A percentile compares a stretch with the other conserved stretches of the same genome.
Conservation (phyloP, 2,329 filamentous ascomycete genomes). For the Talaromyces amestolkiae region DNA sequence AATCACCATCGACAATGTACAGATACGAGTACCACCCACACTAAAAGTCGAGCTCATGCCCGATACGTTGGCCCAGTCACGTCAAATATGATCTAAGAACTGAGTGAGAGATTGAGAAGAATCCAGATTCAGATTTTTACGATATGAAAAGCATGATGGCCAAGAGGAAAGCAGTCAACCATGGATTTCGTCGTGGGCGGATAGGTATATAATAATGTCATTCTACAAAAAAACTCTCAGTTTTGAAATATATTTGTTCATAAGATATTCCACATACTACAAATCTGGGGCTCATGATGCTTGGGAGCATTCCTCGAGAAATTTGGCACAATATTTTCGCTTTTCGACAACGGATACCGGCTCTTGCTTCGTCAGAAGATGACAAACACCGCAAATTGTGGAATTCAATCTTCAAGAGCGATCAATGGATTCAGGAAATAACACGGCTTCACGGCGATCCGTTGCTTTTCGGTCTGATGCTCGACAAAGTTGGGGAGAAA, state of each 20-base stretch:
- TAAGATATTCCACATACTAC: background rate
- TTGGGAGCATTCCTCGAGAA: background rate
- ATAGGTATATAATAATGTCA: background rate
- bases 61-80: too few relatives aligned
- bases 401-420: conserved; percentile 8
- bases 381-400: background rate
- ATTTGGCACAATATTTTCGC: background rate
- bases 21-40: too few relatives aligned
- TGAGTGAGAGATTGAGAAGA: too few relatives aligned
- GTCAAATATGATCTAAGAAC: too few relatives aligned
- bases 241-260: background rate
- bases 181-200: too few relatives aligned
- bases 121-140: too few relatives aligned
- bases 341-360: background rate
- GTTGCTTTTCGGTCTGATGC: background rate
- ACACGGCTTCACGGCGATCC: background rate
- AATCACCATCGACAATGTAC: too few relatives aligned
- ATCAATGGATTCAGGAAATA: conserved; percentile 3
- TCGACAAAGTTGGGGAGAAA: background rate
- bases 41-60: too few relatives aligned
- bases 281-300: background rate
- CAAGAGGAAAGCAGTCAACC: too few relatives aligned
- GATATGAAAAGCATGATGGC: too few relatives aligned
- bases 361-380: background rate
- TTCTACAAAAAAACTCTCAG: background rate